phyloP scores from a whole-genome alignment of 164 flowering plant genomes.

The Buxus sempervirens region DNA sequence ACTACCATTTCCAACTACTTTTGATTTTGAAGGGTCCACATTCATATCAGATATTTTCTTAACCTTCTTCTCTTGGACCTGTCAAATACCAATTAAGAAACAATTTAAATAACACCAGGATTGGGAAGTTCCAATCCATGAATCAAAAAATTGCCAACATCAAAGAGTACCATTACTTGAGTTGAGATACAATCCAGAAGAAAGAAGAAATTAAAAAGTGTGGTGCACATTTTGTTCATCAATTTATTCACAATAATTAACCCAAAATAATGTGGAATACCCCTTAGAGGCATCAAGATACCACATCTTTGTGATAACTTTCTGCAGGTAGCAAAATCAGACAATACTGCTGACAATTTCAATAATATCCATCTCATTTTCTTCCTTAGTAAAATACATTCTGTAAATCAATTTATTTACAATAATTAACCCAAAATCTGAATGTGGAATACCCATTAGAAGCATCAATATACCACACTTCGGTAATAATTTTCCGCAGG shows the following conservation, averaged over 20 bases:
- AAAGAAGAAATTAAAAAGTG: not conserved
- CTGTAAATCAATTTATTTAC: not conserved
- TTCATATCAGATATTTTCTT: slow-evolving; percentile 88
- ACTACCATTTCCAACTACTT: slow-evolving; percentile 66
- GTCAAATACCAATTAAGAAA: slow-evolving; percentile 22
- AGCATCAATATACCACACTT: not conserved
- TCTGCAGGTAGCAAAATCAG: not conserved
- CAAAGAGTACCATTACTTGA: not conserved
- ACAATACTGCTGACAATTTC: not conserved
- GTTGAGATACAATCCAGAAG: not conserved
- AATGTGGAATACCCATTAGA: not conserved
- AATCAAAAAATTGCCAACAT: not conserved
- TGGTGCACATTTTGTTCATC: not conserved
- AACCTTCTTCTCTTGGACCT: slow-evolving; percentile 98
- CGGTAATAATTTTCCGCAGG: not conserved
- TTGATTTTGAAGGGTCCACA: slow-evolving; percentile 66
- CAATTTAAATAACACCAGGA: slow-evolving; percentile 4
- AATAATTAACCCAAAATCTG: not conserved
- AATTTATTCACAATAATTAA: not conserved
- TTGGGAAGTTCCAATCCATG: not conserved
- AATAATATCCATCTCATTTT: not conserved
- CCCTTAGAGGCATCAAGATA: not conserved
- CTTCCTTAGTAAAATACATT: no score
- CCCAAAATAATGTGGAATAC: not conserved
- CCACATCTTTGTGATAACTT: no score